Conservation (phyloP, 768 basidiomycete species). For the Tricholoma saponaceum region DNA sequence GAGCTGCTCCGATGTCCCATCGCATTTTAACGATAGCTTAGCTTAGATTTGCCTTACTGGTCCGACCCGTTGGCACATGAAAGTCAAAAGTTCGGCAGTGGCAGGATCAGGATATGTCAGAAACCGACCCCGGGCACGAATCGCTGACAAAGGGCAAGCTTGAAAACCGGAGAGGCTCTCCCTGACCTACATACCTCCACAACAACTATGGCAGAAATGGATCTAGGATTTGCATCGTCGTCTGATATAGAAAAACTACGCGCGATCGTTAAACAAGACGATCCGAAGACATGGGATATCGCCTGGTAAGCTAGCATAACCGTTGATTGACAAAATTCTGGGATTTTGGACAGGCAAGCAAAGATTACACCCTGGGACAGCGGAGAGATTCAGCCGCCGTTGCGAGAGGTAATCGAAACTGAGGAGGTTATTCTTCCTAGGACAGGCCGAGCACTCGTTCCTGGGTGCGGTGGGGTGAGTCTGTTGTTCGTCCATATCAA, state of each 20-base stretch:
- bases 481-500: background rate
- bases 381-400: constrained; percentile 48
- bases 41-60: too few relatives aligned
- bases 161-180: too few relatives aligned
- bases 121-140: too few relatives aligned
- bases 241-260: constrained; percentile 2
- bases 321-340: background rate
- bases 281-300: constrained; percentile 24
- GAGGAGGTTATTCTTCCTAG: constrained; percentile 38
- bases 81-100: too few relatives aligned
- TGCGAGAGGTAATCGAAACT: constrained; percentile 46
- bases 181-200: too few relatives aligned
- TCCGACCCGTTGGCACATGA: too few relatives aligned
- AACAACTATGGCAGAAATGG: too few relatives aligned
- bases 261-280: constrained; percentile 18
- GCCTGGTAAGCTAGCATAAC: constrained; percentile 17
- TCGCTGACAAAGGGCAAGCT: too few relatives aligned
- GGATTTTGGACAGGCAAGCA: constrained; percentile 32
- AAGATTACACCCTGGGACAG: constrained; percentile 63
- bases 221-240: background rate
- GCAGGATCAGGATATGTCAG: too few relatives aligned
- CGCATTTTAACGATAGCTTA: too few relatives aligned
- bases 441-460: constrained; percentile 31
- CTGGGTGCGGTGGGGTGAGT: constrained; percentile 47
- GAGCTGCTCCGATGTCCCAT: too few relatives aligned